Evolutionary conservation across 257 asterid genomes (phyloP).

Genomic region (Fraxinus pennsylvanica): DNA sequence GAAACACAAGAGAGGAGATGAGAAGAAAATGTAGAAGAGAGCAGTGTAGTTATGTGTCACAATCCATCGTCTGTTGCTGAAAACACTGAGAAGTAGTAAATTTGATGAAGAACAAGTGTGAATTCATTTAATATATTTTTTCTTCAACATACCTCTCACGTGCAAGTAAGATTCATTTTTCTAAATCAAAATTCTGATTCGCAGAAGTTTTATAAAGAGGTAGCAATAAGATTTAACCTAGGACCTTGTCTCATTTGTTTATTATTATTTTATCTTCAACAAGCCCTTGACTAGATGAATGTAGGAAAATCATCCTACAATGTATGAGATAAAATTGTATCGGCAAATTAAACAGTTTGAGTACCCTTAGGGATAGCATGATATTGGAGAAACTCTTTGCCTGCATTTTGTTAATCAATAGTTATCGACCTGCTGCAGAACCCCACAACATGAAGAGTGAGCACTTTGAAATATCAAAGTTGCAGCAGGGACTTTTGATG

Average conservation of each 20-base stretch:
- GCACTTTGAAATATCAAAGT: conserved; percentile 3
- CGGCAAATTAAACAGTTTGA: not conserved
- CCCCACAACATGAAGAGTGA: conserved; percentile 26
- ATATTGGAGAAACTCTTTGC: not conserved
- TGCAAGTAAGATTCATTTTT: not conserved
- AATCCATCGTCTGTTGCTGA: not conserved
- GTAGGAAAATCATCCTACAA: not conserved
- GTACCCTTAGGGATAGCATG: not conserved
- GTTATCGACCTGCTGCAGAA: conserved; percentile 18
- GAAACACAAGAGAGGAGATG: not conserved
- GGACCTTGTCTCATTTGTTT: not conserved
- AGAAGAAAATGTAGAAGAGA: not conserved
- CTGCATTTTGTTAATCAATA: not conserved
- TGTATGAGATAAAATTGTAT: not conserved
- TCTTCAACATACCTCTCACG: not conserved
- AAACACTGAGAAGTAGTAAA: not conserved
- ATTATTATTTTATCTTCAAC: not conserved
- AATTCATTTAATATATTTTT: not conserved
- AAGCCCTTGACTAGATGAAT: not conserved
- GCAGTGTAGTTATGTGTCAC: not conserved
- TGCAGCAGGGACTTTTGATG: conserved; percentile 23
- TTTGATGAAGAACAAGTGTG: not conserved
- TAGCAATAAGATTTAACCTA: not conserved
- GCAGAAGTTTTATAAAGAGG: not conserved
- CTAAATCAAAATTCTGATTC: not conserved